Evolutionary conservation across 1,284 basidiomycete genomes (phyloP), one percentile per base, ranked within the genome.

Genomic region (Microbotryum scabiosae): DNA sequence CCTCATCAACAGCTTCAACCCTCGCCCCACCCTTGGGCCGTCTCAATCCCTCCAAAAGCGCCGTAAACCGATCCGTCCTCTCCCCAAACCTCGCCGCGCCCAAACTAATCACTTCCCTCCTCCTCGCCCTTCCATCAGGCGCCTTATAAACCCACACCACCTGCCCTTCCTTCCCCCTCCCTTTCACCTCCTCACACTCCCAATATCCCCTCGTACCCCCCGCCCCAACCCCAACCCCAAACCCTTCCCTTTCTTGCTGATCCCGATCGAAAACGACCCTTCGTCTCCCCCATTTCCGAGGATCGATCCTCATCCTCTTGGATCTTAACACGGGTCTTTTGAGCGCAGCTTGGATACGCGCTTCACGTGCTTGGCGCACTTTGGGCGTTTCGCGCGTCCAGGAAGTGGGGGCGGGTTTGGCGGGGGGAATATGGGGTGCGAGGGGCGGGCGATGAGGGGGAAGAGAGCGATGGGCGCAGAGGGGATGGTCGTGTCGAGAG

Each of bases 141-240:
- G 51, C 56, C 43, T 60, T 64, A 59, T 64, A 69, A 10, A 65
- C 63, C 67, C 67, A 69, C 6, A 36, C 43, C 14, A 59, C 67
- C 6, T 57, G 54, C 2, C 44, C 45, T 51, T 54, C 26, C 23
- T 18, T 46, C 0, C 14, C 47, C 5, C 28, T 28, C 18, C 50
- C 46, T 16, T 56, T 54, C 14, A 21, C 23, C 18, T 63, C 61
- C 20, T 59, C 57, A 36, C 67, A 69, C 48, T 69, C 67, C 67
- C 67, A 69, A 25, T 36, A 51, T 7, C 67, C 67, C 23, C 41
- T 51, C 51, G 49, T 58, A 47, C 3, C 48, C 36, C 9, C 48
- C 30, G 55, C 56, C 58, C 47, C 26, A 26, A 4, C 53, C 43
- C 21, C 21, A 18, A 28, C n/a, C 9, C 21, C 53, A 55, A 45